phyloP scores from a whole-genome alignment of 2,329 filamentous ascomycete genomes.

The Aureobasidium pullulans region DNA sequence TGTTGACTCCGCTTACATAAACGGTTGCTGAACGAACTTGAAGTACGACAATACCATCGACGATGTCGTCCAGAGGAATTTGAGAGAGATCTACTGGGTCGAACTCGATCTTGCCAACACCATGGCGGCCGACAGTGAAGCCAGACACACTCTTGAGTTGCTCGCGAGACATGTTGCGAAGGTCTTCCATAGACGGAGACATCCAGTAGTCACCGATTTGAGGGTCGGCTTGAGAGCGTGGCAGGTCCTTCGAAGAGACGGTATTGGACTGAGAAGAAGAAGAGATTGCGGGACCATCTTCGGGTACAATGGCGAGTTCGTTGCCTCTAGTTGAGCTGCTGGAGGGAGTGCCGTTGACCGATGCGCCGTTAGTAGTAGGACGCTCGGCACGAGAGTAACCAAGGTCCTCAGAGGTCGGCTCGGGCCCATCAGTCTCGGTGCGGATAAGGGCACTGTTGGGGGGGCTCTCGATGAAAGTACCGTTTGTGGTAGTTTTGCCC shows the following conservation, averaged over 20 bases:
- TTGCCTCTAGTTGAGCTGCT: slow-evolving; percentile 63
- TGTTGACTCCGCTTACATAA: slow-evolving; percentile 67
- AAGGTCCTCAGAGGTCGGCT: slow-evolving; percentile 51
- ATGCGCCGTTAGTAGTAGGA: slow-evolving; percentile 24
- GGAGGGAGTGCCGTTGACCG: slow-evolving; percentile 45
- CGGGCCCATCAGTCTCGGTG: slow-evolving; percentile 40
- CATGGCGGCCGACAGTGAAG: slow-evolving; percentile 75
- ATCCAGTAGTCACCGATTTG: slow-evolving; percentile 80
- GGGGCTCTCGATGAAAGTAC: slow-evolving; percentile 31
- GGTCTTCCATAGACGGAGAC: slow-evolving; percentile 64
- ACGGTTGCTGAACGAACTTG: slow-evolving; percentile 76
- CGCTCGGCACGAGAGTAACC: slow-evolving; percentile 51
- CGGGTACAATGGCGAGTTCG: slow-evolving; percentile 71
- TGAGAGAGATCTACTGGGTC: slow-evolving; percentile 74
- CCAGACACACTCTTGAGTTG: slow-evolving; percentile 66
- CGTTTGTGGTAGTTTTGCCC: slow-evolving; percentile 21
- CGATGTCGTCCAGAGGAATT: slow-evolving; percentile 73
- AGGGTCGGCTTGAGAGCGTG: slow-evolving; percentile 27
- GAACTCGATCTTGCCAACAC: slow-evolving; percentile 77
- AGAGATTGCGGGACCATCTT: slow-evolving; percentile 47
- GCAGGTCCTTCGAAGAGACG: slow-evolving; percentile 8
- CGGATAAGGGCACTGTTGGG: slow-evolving; percentile 45
- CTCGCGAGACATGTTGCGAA: slow-evolving; percentile 71
- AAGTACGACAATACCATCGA: slow-evolving; percentile 67
- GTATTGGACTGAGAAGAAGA: slow-evolving; percentile 1